phyloP scores from a whole-genome alignment of 2,329 filamentous ascomycete species.

The Stagonosporopsis tanaceti region DNA sequence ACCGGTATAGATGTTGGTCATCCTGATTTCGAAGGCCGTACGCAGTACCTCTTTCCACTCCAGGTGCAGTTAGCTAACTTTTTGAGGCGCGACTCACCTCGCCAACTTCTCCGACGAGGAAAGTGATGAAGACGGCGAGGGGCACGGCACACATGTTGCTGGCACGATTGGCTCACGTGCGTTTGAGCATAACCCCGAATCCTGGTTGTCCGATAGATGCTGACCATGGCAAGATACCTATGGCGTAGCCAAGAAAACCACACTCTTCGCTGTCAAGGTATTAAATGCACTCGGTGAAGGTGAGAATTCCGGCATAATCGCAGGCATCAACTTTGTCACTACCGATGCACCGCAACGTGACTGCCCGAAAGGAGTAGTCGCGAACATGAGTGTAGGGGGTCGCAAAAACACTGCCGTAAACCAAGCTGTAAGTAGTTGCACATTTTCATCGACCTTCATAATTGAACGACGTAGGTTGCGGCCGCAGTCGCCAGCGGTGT shows the following conservation, averaged over 20 bases:
- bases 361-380: constrained; percentile 43
- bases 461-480: constrained; percentile 32
- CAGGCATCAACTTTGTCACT: constrained; percentile 37
- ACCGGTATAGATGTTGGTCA: constrained; percentile 68
- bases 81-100: constrained; percentile 36
- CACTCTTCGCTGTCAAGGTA: constrained; percentile 49
- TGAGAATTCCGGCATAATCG: constrained; percentile 33
- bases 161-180: constrained; percentile 41
- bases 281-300: constrained; percentile 40
- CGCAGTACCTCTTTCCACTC: constrained; percentile 9
- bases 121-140: constrained; percentile 33
- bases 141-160: constrained; percentile 50
- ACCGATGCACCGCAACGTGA: constrained; percentile 25
- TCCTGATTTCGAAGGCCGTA: constrained; percentile 48
- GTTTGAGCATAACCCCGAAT: not conserved
- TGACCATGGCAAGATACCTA: constrained; percentile 26
- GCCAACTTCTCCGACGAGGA: constrained; percentile 38
- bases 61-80: not conserved
- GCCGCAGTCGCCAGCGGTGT: constrained; percentile 44
- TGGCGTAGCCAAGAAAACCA: constrained; percentile 47
- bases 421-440: constrained; percentile 25
- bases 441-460: not conserved
- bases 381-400: constrained; percentile 48
- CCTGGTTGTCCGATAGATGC: not conserved
- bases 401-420: constrained; percentile 33